Base-by-base conservation (phyloP, 495 filamentous ascomycete genomes). In the Penicillium fimorum region DNA sequence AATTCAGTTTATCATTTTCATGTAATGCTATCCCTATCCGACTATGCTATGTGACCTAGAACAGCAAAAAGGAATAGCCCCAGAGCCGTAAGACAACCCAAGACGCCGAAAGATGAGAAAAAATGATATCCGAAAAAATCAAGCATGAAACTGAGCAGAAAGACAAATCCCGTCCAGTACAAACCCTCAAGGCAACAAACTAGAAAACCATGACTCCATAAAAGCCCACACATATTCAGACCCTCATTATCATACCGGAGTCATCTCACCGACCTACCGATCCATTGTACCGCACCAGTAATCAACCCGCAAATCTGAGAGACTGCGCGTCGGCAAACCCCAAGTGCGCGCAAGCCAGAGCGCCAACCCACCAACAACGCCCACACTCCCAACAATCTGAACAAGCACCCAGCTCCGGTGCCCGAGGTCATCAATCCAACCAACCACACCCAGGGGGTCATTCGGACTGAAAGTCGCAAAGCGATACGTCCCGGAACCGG, bases 391-490 rank as follows among this genome's bases (percentile, higher is more conserved):
- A n/a, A 93, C 75, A 12, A 96, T 80, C 70, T 90, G 87, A n/a
- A 95, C 70, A 3, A 87, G 82, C 45, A 85, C 57, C 81, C 87
- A 86, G 2, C 90, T 82, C 54, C 78, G 83, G 25, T 78, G 76
- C 56, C 80, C 81, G 55, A 95, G 62, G 27, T 87, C 83, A n/a
- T 87, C 86, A 10, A 82, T 81, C 65, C 88, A 84, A 56, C 84
- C 78, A 55, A 92, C 75, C 22, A 96, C 61, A 3, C 90, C 90
- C 0, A 96, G 75, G 6, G 92, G 91, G 68, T 96, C 91, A 52
- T 87, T 64, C 64, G 50, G 77, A 66, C 70, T 84, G 61, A 63
- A 70, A 61, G 60, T 72, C 30, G 70, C 63, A 33, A 73, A 59
- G 27, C 52, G 69, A 45, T 71, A 76, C 38, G 63, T 57, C 12